These are phyloP conservation scores for Chalaropsis ovoidea DNA, from an alignment of 2,329 filamentous ascomycete species.

Conservation along the genomic window DNA sequence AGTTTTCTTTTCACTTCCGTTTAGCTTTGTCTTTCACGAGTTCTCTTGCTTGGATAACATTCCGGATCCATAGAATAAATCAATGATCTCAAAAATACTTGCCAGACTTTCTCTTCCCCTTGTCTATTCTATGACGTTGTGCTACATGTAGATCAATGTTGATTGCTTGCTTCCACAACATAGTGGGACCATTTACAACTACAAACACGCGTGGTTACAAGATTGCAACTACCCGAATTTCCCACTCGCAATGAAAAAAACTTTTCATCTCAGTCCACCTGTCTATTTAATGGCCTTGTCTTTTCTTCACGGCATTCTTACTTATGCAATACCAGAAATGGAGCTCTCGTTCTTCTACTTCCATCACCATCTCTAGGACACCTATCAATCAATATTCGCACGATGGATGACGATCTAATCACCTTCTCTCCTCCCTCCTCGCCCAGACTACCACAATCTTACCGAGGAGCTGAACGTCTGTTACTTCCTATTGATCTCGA, in stretches of 20 bases:
- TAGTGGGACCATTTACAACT: too few relatives aligned
- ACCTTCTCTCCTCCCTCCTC: neutral
- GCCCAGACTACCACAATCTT: neutral
- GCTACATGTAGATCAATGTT: neutral
- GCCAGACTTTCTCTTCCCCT: neutral
- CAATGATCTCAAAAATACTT: neutral
- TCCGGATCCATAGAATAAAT: neutral
- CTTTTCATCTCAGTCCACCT: neutral
- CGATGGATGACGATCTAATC: conserved; percentile 9
- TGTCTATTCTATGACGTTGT: neutral
- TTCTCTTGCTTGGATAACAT: neutral
- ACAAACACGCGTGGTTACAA: neutral
- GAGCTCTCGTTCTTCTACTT: neutral
- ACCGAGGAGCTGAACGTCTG: neutral
- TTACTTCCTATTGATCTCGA: neutral
- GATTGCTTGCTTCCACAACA: neutral
- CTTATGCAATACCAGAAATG: neutral
- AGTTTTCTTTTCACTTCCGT: neutral
- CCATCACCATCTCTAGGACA: neutral
- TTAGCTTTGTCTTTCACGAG: conserved; percentile 16
- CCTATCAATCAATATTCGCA: neutral
- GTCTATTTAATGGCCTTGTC: neutral
- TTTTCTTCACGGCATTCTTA: neutral
- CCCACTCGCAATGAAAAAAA: neutral
- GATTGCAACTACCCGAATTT: neutral